Conservation (phyloP, 2,329 filamentous ascomycete genomes). For the Mycogone perniciosa region DNA sequence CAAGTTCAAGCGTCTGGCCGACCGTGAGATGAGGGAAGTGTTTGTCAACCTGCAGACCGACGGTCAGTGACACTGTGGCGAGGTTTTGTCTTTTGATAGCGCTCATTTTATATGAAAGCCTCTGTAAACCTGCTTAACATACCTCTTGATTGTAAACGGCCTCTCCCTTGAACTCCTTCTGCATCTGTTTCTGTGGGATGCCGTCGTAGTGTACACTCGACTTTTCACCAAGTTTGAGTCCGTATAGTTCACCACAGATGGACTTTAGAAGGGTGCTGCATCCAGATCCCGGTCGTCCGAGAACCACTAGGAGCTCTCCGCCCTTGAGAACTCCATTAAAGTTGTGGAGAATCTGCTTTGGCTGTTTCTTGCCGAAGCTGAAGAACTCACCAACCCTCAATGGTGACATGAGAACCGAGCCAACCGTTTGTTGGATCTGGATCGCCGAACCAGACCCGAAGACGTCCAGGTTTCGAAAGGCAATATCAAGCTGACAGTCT, state of each 20-base stretch:
- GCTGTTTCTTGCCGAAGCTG: slow-evolving; percentile 36
- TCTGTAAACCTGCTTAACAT: background rate
- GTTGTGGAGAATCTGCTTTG: slow-evolving; percentile 54
- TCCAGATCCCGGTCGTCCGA: slow-evolving; percentile 60
- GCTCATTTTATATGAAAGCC: background rate
- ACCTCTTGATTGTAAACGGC: slow-evolving; percentile 71
- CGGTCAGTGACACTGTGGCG: too few species aligned
- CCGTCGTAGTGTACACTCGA: slow-evolving; percentile 58
- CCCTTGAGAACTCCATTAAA: slow-evolving; percentile 59
- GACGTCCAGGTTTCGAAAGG: slow-evolving; percentile 59
- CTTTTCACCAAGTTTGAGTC: slow-evolving; percentile 44
- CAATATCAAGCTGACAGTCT: slow-evolving; percentile 50
- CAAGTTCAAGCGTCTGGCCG: slow-evolving; percentile 67
- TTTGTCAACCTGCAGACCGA: slow-evolving; percentile 47
- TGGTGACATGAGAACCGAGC: slow-evolving; percentile 51
- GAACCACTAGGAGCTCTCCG: slow-evolving; percentile 63
- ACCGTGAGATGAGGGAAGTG: slow-evolving; percentile 76
- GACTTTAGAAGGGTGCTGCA: slow-evolving; percentile 60
- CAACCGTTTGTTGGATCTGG: slow-evolving; percentile 63
- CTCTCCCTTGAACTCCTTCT: slow-evolving; percentile 56
- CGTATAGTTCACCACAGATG: slow-evolving; percentile 53
- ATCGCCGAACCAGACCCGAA: slow-evolving; percentile 60
- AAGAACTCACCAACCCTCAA: slow-evolving; percentile 52
- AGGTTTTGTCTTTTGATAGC: too few species aligned
- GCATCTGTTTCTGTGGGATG: slow-evolving; percentile 46